phyloP scores from a whole-genome alignment of 768 basidiomycete species.

The Tephrocybe rancida region DNA sequence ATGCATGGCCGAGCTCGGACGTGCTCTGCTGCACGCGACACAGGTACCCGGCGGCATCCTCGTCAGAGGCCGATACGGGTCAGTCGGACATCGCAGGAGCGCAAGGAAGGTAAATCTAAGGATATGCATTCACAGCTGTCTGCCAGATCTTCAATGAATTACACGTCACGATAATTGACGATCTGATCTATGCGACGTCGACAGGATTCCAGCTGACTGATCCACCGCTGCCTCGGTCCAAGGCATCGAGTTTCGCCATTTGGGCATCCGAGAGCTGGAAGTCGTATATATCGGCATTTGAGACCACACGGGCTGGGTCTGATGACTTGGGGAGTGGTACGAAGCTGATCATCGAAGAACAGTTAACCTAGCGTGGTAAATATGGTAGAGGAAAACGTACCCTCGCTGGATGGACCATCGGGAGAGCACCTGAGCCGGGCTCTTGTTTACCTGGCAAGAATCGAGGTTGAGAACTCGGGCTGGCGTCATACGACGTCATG shows the following conservation, averaged over 20 bases:
- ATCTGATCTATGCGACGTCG: constrained; percentile 44
- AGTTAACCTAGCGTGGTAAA: too few species aligned
- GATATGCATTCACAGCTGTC: too few species aligned
- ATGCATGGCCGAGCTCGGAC: too few species aligned
- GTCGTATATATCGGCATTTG: constrained; percentile 75
- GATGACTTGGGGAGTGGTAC: constrained; percentile 83
- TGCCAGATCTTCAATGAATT: too few species aligned
- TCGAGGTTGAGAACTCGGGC: neutral
- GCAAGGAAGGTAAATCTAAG: too few species aligned
- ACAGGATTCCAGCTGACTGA: constrained; percentile 87
- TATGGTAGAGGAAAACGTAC: constrained; percentile 38
- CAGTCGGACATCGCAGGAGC: too few species aligned
- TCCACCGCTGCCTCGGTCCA: constrained; percentile 74
- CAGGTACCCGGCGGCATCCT: too few species aligned
- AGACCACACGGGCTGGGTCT: constrained; percentile 64
- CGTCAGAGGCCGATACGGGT: too few species aligned
- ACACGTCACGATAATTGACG: too few species aligned
- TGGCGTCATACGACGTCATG: neutral
- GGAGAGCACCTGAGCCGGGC: constrained; percentile 77
- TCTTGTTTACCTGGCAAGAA: constrained; percentile 48
- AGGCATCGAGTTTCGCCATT: constrained; percentile 60
- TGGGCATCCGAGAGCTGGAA: constrained; percentile 71
- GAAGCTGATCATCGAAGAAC: constrained; percentile 48
- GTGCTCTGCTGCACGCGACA: too few species aligned
- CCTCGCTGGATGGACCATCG: constrained; percentile 90